A percentile compares a stretch with the other conserved stretches of the same genome.
Conservation (phyloP, 179 eudicot genomes). For the Sideroxylon spinosum region DNA sequence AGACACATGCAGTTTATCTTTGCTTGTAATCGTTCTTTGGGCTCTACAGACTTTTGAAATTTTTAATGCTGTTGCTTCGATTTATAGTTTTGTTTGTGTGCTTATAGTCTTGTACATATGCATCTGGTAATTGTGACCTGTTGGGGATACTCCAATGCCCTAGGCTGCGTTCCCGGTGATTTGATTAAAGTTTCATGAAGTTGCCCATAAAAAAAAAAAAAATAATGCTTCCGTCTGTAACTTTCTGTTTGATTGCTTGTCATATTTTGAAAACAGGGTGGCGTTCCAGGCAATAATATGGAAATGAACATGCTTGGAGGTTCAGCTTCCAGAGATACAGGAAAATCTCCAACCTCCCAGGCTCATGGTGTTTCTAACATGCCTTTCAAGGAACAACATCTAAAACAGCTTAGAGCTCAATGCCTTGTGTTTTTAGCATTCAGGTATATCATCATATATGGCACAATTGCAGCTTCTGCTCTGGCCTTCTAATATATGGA, state of each 20-base stretch:
- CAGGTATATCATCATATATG: slow-evolving; percentile 40
- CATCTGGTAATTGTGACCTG: no score
- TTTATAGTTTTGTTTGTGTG: no score
- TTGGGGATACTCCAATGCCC: no score
- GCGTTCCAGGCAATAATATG: slow-evolving; percentile 30
- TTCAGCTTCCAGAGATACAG: slow-evolving; percentile 55
- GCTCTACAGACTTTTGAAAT: no score
- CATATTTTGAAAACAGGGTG: slow-evolving; percentile 39
- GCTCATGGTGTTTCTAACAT: slow-evolving; percentile 37
- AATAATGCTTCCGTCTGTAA: not conserved
- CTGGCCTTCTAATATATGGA: no score
- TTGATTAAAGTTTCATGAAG: no score
- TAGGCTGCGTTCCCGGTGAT: no score
- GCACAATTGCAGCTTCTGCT: not conserved
- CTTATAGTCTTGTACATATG: no score
- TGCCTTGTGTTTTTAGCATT: slow-evolving; percentile 94
- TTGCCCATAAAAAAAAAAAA: no score
- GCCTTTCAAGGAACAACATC: slow-evolving; percentile 93
- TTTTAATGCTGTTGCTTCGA: no score
- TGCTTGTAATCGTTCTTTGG: no score
- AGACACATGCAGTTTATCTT: no score
- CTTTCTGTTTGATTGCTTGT: slow-evolving; percentile 10
- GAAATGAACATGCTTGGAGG: slow-evolving; percentile 47
- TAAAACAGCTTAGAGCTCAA: slow-evolving; percentile 96
- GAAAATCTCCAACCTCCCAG: slow-evolving; percentile 49